phyloP scores from a whole-genome alignment of 768 basidiomycete species.

The Lactifluus volemus region DNA sequence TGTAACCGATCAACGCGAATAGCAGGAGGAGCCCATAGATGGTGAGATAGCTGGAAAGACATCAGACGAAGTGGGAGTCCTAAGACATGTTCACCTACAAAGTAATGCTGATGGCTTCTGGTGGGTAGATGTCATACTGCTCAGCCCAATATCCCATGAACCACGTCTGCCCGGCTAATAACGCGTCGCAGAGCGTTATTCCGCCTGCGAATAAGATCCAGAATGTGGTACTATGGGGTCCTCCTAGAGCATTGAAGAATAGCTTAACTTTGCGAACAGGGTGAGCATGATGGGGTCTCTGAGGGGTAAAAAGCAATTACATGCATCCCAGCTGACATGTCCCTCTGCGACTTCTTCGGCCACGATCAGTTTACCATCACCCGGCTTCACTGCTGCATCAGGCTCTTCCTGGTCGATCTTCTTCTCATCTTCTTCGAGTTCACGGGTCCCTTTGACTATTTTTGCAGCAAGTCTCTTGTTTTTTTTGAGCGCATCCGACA shows the following conservation, averaged over 20 bases:
- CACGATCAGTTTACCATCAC: constrained; percentile 51
- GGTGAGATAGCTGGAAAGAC: constrained; percentile 37
- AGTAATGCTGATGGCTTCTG: constrained; percentile 28
- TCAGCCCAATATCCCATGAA: constrained; percentile 39
- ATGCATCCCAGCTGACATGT: constrained; percentile 42
- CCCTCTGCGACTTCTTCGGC: constrained; percentile 57
- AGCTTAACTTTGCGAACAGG: constrained; percentile 25
- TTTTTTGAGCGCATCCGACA: constrained; percentile 38
- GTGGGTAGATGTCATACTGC: constrained; percentile 30
- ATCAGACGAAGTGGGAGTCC: not conserved
- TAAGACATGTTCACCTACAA: constrained; percentile 24
- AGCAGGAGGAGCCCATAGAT: constrained; percentile 34
- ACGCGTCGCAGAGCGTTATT: constrained; percentile 22
- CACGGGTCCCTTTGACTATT: constrained; percentile 20
- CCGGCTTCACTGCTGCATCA: constrained; percentile 18
- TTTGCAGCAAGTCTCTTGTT: constrained; percentile 30
- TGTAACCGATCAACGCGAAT: constrained; percentile 27
- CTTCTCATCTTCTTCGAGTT: constrained; percentile 25
- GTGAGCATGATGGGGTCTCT: not conserved
- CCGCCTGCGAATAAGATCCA: constrained; percentile 24
- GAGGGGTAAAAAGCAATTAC: constrained; percentile 21
- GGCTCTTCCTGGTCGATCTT: constrained; percentile 21
- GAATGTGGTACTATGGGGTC: constrained; percentile 25
- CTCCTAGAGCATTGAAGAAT: constrained; percentile 24
- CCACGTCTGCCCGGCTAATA: constrained; percentile 30